Evolutionary conservation across 2,329 filamentous ascomycete genomes (phyloP), one percentile per base, ranked within the genome.

Genomic region (Penicillium sclerotiorum): DNA sequence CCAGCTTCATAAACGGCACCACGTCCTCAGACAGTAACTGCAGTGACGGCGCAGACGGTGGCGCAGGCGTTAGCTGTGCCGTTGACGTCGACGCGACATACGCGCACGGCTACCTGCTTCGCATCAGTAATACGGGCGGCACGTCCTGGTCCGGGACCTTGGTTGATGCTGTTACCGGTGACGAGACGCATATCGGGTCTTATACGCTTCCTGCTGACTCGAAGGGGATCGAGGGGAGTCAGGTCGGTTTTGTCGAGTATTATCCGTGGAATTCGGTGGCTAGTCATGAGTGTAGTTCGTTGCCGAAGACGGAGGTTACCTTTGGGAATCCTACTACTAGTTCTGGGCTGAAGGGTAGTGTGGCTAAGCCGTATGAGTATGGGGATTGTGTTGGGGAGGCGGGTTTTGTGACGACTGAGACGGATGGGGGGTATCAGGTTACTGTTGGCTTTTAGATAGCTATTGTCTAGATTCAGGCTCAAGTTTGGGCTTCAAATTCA

Each of bases 231-330:
- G 17, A 53, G 40, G 43, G 45, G 8, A 47, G 35, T 4, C 62
- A 66, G 45, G 30, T 63, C 4, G 65, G 65, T 1, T 66, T 66
- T 49, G 52, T 67, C 3, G 65, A 68, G 46, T 63, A 67, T 53
- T 67, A 63, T 53, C 59, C 50, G 2, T 61, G 56, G 55, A 62
- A 64, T 13, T 47, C 49, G 2, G 47, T 18, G 15, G 47, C 23
- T 17, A 20, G n/a, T 11, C 56, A 62, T 48, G 39, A 45, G 5
- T 62, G 60, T 49, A 36, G 35, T 6, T 23, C 46, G 15, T 39
- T 63, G 41, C 61, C 61, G 0, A 53, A 49, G 49, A 60, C 61
- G 1, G 48, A 57, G 40, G 55, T 57, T 12, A 51, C 48, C 3
- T 63, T 65, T 33, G 56, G 57, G 1, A 39, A 45, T n/a, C 62